These are phyloP conservation scores for Plasmodium gallinaceum DNA, from an alignment of 169 alveolate genomes.

Conservation along the genomic window DNA sequence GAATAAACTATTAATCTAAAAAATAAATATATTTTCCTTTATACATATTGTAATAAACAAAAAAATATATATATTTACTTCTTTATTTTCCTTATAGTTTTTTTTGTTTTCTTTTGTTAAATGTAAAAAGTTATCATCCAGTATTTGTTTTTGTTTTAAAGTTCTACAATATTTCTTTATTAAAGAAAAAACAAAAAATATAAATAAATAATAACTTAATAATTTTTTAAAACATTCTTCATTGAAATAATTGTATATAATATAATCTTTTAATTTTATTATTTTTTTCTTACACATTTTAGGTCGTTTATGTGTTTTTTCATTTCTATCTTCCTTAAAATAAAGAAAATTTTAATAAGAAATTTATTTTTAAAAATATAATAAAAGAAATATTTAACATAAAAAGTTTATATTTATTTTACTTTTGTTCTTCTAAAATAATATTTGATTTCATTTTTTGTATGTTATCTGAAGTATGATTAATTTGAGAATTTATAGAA, in stretches of 20 bases:
- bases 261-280: not conserved
- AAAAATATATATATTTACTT: slow-evolving; percentile 1
- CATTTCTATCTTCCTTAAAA: slow-evolving; percentile 50
- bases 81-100: not conserved
- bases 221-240: not conserved
- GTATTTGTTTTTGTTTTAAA: slow-evolving; percentile 28
- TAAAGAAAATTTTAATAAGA: not conserved
- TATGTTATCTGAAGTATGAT: slow-evolving; percentile 41
- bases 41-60: not conserved
- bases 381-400: not conserved
- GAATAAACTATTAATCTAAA: slow-evolving; percentile 27
- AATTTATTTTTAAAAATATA: not conserved
- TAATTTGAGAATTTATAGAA: slow-evolving; percentile 41
- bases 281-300: slow-evolving; percentile 39
- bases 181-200: not conserved
- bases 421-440: slow-evolving; percentile 41
- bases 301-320: slow-evolving; percentile 43
- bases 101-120: slow-evolving; percentile 23
- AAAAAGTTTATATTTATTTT: not conserved
- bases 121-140: slow-evolving; percentile 24
- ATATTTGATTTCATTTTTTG: slow-evolving; percentile 47
- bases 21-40: slow-evolving; percentile 4
- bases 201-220: not conserved
- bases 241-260: not conserved
- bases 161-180: slow-evolving; percentile 53